Conservation (phyloP, 2,329 filamentous ascomycete species). For the Phialophora tarda region DNA sequence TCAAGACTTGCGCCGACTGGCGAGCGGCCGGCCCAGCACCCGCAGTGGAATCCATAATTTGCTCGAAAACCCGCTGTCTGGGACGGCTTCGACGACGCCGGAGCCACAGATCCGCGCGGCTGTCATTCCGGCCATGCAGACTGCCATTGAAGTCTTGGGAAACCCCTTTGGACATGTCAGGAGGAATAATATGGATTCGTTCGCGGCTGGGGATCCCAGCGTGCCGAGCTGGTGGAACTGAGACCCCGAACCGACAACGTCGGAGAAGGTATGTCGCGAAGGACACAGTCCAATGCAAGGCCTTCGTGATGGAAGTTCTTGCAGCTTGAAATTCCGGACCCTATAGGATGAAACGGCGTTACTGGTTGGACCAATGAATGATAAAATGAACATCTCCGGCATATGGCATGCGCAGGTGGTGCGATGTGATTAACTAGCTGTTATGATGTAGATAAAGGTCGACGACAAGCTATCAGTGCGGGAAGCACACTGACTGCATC, state of each 20-base stretch:
- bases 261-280: not conserved
- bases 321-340: not conserved
- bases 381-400: not conserved
- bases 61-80: constrained; percentile 15
- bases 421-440: not conserved
- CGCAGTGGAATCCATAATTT: constrained; percentile 18
- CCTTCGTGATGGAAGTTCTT: not conserved
- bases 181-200: constrained; percentile 11
- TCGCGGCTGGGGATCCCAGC: constrained; percentile 11
- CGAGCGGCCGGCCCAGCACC: constrained; percentile 1
- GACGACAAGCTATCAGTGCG: not conserved
- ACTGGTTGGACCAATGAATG: not conserved
- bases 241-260: not conserved
- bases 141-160: constrained; percentile 18
- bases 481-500: not conserved
- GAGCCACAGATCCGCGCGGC: constrained; percentile 10
- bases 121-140: constrained; percentile 21
- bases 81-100: not conserved
- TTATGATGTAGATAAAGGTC: constrained; percentile 13
- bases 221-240: constrained; percentile 19
- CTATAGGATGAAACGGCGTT: not conserved
- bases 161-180: constrained; percentile 19
- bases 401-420: not conserved
- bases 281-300: not conserved
- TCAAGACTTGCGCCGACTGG: constrained; percentile 20